A percentile compares a stretch with the other conserved stretches of the same genome.
phyloP scores from a whole-genome alignment of 805 yeast species.

The Barnettozyma siamensis region DNA sequence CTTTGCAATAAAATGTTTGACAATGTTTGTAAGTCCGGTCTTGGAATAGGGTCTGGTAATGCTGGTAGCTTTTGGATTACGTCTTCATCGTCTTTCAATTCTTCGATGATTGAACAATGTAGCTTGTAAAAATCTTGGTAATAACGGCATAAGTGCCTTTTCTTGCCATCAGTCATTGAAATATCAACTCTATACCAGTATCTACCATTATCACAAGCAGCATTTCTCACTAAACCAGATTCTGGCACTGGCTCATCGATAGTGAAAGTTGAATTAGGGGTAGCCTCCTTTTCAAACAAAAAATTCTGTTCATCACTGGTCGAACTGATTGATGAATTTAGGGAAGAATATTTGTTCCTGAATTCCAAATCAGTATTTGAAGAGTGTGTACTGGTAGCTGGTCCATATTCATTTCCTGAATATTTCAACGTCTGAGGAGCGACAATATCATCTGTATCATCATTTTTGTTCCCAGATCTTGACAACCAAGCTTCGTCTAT shows the following conservation, averaged over 20 bases:
- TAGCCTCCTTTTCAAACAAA: slow-evolving; percentile 4
- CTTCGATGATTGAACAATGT: slow-evolving; percentile 31
- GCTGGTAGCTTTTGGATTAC: slow-evolving; percentile 28
- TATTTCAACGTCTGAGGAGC: too few relatives aligned
- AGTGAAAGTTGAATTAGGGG: slow-evolving; percentile 6
- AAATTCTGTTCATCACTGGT: slow-evolving; percentile 10
- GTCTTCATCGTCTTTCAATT: slow-evolving; percentile 13
- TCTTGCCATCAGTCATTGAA: slow-evolving; percentile 29
- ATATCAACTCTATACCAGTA: slow-evolving; percentile 49
- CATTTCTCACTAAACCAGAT: slow-evolving; percentile 35
- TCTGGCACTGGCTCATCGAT: slow-evolving; percentile 24
- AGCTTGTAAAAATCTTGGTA: slow-evolving; percentile 47
- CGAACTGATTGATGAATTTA: slow-evolving; percentile 8
- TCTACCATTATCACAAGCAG: slow-evolving; percentile 35
- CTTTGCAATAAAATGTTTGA: slow-evolving; percentile 30
- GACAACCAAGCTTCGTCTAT: slow-evolving; percentile 20
- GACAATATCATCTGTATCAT: background rate
- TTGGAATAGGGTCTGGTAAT: slow-evolving; percentile 44
- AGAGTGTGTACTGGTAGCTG: background rate
- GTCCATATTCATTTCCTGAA: background rate
- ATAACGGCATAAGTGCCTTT: slow-evolving; percentile 39
- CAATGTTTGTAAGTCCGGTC: slow-evolving; percentile 28
- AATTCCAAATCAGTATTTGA: background rate
- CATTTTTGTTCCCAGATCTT: slow-evolving; percentile 6
- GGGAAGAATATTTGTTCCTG: slow-evolving; percentile 2